Percentiles rank a stretch among this genome's conserved stretches.
phyloP scores from a whole-genome alignment of 768 basidiomycete species.

The Suillus variegatus region DNA sequence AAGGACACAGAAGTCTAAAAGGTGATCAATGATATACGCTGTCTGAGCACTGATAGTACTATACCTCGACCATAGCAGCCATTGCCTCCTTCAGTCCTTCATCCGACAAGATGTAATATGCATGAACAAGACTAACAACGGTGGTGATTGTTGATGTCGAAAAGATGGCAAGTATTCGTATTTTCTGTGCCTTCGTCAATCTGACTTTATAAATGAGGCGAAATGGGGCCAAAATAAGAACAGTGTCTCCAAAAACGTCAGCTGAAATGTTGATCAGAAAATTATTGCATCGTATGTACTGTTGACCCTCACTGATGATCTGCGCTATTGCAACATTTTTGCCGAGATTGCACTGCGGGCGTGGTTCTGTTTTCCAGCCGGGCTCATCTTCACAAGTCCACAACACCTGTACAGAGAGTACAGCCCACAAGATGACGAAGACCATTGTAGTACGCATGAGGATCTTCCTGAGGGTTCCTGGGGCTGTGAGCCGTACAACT shows the following conservation, averaged over 20 bases:
- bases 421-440: not conserved
- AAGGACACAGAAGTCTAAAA: not conserved
- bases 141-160: conserved; percentile 56
- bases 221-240: conserved; percentile 48
- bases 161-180: conserved; percentile 47
- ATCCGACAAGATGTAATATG: conserved; percentile 27
- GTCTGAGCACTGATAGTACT: not conserved
- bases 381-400: not conserved
- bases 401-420: not conserved
- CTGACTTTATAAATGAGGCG: conserved; percentile 44
- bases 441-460: not conserved
- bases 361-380: not conserved
- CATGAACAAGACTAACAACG: conserved; percentile 45
- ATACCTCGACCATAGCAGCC: not conserved
- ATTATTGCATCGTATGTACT: not conserved
- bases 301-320: not conserved
- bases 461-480: not conserved
- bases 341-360: not conserved
- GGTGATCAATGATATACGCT: not conserved
- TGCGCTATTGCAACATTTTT: not conserved
- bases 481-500: not conserved
- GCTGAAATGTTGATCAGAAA: conserved; percentile 33
- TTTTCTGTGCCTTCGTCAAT: conserved; percentile 39
- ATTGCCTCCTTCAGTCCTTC: not conserved
- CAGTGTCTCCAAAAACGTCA: conserved; percentile 47